Base-by-base conservation (phyloP, 805 yeast species). In the Grigorovia humatica region DNA sequence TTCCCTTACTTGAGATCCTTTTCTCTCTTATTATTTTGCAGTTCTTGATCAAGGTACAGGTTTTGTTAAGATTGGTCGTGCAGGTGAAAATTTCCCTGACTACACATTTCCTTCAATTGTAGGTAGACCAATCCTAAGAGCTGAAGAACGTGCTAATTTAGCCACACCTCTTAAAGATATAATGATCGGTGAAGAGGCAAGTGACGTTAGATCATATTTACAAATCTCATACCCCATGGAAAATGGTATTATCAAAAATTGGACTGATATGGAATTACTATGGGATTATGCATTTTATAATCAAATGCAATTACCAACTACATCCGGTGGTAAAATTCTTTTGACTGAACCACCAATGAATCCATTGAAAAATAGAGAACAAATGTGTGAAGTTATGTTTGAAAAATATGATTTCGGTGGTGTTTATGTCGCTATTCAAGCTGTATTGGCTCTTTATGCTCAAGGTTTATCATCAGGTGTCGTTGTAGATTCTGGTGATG, bases 1-100 rank as follows among this genome's bases (percentile, higher is more conserved):
- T 32, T 32, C 38, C 38, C 5, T 43, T 18, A 41, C 4, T 29
- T 32, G 23, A 23, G 23, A 11, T 44, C n/a, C 18, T 47, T 17
- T n/a, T 40, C 42, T 30, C 46, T 17, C 18, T 47, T 17, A 12
- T 40, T 45, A 20, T 42, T 17, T 46, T 40, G 35, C 53, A 63
- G 99, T 93, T 61, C 87, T 93, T 60, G 99, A 93, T 74, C 98
- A 93, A 74, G 99, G 99, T 74, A 93, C 99, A 48, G 99, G 99
- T 52, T 93, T 93, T 67, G 97, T 91, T 51, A 91, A 90, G 69
- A 88, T 91, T 59, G 99, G 99, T 54, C 81, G 96, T 64, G 96
- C 95, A 41, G 97, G 98, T 35, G 85, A 89, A 59, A 93, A 93
- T 72, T 90, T 90, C 76, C 99, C 99, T 30, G 98, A 93, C 69